Conservation (phyloP, 805 yeast genomes). For the Lachancea sp. region DNA sequence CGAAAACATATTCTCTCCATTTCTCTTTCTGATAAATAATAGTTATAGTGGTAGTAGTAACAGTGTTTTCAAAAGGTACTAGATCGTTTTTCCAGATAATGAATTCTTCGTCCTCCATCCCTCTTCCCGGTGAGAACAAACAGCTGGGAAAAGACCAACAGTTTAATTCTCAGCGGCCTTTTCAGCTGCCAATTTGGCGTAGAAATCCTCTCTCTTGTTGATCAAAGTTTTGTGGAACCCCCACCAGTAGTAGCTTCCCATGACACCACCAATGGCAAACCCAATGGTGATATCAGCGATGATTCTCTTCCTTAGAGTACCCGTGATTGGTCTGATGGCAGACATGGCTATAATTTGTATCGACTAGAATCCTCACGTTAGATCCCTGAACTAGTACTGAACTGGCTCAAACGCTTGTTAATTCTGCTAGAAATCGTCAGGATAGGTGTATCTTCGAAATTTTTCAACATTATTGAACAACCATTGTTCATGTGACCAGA, state of each 20-base stretch:
- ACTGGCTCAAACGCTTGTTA: too few relatives aligned
- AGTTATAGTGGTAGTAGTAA: too few relatives aligned
- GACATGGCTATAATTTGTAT: slow-evolving; percentile 43
- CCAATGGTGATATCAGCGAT: slow-evolving; percentile 73
- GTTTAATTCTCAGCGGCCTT: slow-evolving; percentile 39
- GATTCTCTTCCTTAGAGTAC: slow-evolving; percentile 74
- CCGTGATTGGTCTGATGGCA: slow-evolving; percentile 80
- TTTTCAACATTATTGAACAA: not conserved
- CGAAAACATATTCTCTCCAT: too few relatives aligned
- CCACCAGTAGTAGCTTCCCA: slow-evolving; percentile 79
- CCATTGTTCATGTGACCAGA: not conserved
- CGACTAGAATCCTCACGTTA: too few relatives aligned
- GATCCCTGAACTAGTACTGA: too few relatives aligned
- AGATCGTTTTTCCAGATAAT: too few relatives aligned
- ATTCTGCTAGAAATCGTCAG: too few relatives aligned
- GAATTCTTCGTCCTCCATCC: not conserved
- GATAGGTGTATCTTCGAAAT: slow-evolving; percentile 1
- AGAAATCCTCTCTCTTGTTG: slow-evolving; percentile 76
- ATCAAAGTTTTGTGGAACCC: slow-evolving; percentile 71
- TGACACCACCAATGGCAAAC: slow-evolving; percentile 51
- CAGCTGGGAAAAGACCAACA: too few relatives aligned
- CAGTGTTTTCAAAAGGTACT: too few relatives aligned
- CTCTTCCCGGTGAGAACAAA: too few relatives aligned
- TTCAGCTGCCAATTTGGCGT: slow-evolving; percentile 68
- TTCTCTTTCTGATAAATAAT: too few relatives aligned